phyloP scores from a whole-genome alignment of 2,329 filamentous ascomycete species.

The Sporothrix mexicana region DNA sequence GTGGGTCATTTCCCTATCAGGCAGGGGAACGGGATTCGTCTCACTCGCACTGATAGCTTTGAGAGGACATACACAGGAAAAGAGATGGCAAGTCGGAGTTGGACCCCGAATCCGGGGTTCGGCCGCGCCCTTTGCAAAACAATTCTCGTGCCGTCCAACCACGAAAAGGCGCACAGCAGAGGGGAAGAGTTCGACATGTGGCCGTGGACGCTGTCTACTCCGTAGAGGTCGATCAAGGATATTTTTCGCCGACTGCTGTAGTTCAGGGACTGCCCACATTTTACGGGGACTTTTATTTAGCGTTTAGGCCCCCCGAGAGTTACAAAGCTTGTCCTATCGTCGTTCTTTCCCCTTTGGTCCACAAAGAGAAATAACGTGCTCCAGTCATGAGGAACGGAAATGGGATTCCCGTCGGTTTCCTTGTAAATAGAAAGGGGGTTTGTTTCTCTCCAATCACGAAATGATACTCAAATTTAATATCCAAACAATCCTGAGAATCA shows the following conservation, averaged over 20 bases:
- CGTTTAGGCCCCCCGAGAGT: neutral
- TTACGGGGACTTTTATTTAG: neutral
- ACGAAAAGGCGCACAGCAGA: neutral
- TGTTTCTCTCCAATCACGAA: neutral
- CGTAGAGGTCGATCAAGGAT: neutral
- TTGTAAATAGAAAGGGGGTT: neutral
- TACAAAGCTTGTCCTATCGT: neutral
- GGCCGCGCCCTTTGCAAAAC: neutral
- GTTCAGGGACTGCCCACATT: neutral
- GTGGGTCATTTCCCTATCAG: neutral
- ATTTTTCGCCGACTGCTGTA: no score
- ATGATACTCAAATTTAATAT: neutral
- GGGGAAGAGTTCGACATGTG: neutral
- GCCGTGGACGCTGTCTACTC: neutral
- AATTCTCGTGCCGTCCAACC: no score
- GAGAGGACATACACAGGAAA: neutral
- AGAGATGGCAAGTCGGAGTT: neutral
- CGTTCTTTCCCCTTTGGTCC: neutral
- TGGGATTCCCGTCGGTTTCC: neutral
- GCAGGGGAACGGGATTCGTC: neutral
- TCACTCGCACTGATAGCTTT: neutral
- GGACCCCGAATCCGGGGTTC: neutral
- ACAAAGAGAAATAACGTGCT: neutral
- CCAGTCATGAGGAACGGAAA: neutral
- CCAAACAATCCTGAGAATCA: no score